Conservation (phyloP, 805 yeast genomes). For the Candida railenensis region DNA sequence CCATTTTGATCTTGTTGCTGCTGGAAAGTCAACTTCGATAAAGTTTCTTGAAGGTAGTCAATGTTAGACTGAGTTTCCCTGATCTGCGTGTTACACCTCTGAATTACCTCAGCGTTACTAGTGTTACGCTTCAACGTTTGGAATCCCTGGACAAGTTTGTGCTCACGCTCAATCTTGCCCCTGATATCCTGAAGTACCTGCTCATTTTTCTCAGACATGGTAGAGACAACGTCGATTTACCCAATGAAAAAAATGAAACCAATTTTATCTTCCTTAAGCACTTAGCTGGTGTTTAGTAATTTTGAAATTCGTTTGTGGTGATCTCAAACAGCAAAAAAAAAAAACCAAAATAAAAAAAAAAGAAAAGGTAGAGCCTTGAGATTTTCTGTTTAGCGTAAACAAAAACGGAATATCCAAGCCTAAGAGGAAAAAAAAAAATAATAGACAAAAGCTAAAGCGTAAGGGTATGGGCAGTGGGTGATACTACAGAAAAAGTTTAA, state of each 20-base stretch:
- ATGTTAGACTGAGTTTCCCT: constrained; percentile 90
- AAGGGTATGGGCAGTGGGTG: too few species aligned
- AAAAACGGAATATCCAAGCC: not conserved
- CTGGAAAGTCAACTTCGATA: constrained; percentile 56
- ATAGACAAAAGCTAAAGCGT: not conserved
- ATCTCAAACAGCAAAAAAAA: not conserved
- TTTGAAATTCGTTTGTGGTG: not conserved
- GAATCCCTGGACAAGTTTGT: constrained; percentile 85
- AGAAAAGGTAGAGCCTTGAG: not conserved
- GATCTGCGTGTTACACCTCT: constrained; percentile 85
- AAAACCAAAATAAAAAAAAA: not conserved
- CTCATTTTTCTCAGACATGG: constrained; percentile 13
- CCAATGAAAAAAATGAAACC: not conserved
- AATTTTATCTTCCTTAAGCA: not conserved
- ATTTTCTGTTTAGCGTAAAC: not conserved
- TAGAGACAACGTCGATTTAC: not conserved
- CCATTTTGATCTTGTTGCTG: constrained; percentile 10
- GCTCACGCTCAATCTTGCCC: constrained; percentile 84
- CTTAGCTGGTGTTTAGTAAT: not conserved
- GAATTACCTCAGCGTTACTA: constrained; percentile 77
- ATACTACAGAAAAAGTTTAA: too few species aligned
- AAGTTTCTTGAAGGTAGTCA: constrained; percentile 78
- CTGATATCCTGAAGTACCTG: constrained; percentile 62
- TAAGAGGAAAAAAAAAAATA: not conserved
- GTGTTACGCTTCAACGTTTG: constrained; percentile 77